Base-by-base conservation (phyloP, 345 rosid species). In the Tarenaya hassleriana region DNA sequence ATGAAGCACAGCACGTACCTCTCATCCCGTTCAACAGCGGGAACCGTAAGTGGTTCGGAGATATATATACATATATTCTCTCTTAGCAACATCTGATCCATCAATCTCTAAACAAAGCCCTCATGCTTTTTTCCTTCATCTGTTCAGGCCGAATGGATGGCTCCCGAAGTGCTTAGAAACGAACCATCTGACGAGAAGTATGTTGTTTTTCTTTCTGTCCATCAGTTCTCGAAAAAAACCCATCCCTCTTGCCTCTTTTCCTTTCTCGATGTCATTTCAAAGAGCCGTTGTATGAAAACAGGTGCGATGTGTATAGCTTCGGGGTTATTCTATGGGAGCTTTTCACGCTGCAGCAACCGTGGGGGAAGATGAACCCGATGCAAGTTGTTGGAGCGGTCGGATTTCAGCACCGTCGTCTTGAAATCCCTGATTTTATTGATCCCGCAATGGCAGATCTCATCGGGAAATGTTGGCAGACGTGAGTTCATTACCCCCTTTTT, bases 291-390 rank as follows among this genome's bases (percentile, higher is more conserved):
- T 12, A 0, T 64, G 69, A 64, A n/a, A 57, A 66, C 77, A 91
- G 98, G 87, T 86, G 87, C 21, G 98, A 91, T 73, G 98, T 91
- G n/a, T 91, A 80, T 73, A 82, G 98, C 72, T 91, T 64, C 18
- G 98, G 98, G 47, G 98, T 91, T 60, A 91, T 91, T 40, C 67
- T 87, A 41, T 91, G 98, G 98, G 98, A 91, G 73, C 75, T 91
- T 8, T 75, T 58, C 52, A 91, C 96, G 0, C 27, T 91, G 55
- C 82, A 67, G 57, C 95, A 86, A 48, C 98, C 98, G 3, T 91
- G 98, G 98, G 83, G 91, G n/a, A 92, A 94, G 73, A 87, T 91
- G 98, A 91, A 91, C 62, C 82, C 98, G 0, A 91, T 91, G 96
- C 98, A 91, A 76, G 98, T 91, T 11, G 98, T 91, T 41, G 98